Conservation (phyloP, 805 yeast genomes). For the Suhomyces vadensis region DNA sequence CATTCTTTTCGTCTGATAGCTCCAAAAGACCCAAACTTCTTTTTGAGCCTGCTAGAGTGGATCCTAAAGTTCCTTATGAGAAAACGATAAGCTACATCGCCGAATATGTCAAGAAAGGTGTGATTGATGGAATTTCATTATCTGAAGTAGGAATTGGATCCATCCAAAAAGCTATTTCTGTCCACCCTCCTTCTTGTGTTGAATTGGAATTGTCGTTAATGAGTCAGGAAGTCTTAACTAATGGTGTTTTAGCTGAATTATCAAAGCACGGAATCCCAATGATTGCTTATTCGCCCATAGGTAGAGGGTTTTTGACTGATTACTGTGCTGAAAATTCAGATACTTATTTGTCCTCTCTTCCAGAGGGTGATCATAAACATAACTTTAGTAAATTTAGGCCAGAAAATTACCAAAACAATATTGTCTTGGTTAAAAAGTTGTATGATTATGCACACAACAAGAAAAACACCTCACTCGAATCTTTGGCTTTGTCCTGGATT, state of each 20-base stretch:
- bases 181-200: constrained; percentile 61
- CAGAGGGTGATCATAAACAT: constrained; percentile 54
- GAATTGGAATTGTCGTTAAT: constrained; percentile 81
- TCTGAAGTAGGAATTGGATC: constrained; percentile 70
- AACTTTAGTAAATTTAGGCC: constrained; percentile 57
- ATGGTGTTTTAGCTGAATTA: constrained; percentile 65
- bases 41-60: constrained; percentile 76
- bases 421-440: constrained; percentile 49
- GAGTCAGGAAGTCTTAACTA: constrained; percentile 54
- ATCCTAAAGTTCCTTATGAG: constrained; percentile 54
- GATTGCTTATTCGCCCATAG: constrained; percentile 81
- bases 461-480: constrained; percentile 58
- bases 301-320: constrained; percentile 24
- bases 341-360: constrained; percentile 64
- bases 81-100: constrained; percentile 57
- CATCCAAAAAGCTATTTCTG: constrained; percentile 56
- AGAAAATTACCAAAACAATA: constrained; percentile 58
- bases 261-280: constrained; percentile 62
- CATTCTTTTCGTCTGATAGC: constrained; percentile 29
- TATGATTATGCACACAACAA: constrained; percentile 48
- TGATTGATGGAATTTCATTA: constrained; percentile 68
- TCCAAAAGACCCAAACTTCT: constrained; percentile 34
- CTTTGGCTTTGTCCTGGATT: constrained; percentile 41
- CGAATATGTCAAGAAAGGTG: constrained; percentile 62
- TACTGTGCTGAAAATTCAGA: constrained; percentile 15